These are phyloP conservation scores for Termitomyces sp. DNA, from an alignment of 1,284 basidiomycete species.

Conservation along the genomic window DNA sequence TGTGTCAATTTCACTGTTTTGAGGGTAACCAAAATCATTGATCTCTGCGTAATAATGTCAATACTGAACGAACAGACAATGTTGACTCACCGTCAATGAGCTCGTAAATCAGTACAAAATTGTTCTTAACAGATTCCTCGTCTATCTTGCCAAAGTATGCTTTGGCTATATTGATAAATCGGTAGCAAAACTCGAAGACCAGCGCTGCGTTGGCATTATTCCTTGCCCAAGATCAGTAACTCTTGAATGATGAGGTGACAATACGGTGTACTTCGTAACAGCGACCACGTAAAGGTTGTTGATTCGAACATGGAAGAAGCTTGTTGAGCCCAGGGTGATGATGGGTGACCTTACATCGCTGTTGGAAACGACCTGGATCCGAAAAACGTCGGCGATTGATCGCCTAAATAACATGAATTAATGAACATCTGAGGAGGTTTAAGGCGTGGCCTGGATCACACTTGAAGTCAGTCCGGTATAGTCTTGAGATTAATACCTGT, in stretches of 20 bases:
- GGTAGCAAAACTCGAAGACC: conserved; percentile 97
- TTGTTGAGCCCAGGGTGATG: conserved; percentile 94
- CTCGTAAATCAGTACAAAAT: conserved; percentile 96
- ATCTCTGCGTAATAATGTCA: conserved; percentile 66
- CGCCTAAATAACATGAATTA: conserved; percentile 50
- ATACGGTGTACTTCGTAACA: conserved; percentile 78
- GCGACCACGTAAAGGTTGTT: conserved; percentile 95
- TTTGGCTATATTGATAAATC: conserved; percentile 90
- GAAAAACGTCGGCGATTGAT: conserved; percentile 95
- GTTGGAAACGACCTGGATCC: conserved; percentile 97
- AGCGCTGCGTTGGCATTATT: conserved; percentile 97
- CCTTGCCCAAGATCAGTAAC: conserved; percentile 33
- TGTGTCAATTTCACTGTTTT: conserved; percentile 97
- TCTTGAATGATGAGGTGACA: conserved; percentile 23
- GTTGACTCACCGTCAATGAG: conserved; percentile 77
- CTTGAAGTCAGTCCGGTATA: conserved; percentile 95
- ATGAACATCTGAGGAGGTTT: conserved; percentile 10
- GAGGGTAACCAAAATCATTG: conserved; percentile 98
- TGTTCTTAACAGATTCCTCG: conserved; percentile 98
- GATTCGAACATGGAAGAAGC: conserved; percentile 94
- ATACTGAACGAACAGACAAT: not conserved
- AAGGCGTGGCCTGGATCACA: conserved; percentile 33
- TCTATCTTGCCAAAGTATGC: conserved; percentile 98
- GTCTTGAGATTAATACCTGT: conserved; percentile 88
- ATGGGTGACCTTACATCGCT: conserved; percentile 96